Evolutionary conservation across 768 basidiomycete species (phyloP).

Genomic region (Botryobasidium botryosum): DNA sequence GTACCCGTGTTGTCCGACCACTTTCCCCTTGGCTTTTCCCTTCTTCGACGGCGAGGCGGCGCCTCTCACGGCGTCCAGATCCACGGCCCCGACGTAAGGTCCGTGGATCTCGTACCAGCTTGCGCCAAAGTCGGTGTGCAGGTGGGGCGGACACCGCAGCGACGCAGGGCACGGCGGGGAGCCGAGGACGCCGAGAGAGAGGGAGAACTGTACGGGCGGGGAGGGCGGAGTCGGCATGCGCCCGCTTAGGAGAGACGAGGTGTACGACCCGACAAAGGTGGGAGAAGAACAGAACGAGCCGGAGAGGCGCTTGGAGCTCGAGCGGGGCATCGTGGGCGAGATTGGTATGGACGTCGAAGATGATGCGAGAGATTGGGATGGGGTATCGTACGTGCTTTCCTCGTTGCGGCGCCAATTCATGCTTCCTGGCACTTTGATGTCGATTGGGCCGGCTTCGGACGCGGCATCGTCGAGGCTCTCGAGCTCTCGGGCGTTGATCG

Average conservation of each 20-base stretch:
- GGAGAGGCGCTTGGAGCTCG: too few species aligned
- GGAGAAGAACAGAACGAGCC: too few species aligned
- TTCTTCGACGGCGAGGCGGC: slow-evolving; percentile 1
- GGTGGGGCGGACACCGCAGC: slow-evolving; percentile 10
- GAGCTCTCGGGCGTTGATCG: too few species aligned
- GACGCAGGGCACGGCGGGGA: slow-evolving; percentile 14
- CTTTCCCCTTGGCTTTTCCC: too few species aligned
- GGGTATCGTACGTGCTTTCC: too few species aligned
- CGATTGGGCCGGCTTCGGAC: too few species aligned
- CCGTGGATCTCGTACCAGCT: slow-evolving; percentile 14
- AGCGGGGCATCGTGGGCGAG: too few species aligned
- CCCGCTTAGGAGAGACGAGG: slow-evolving; percentile 18
- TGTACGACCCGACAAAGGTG: slow-evolving; percentile 17
- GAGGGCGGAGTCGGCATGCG: slow-evolving; percentile 13
- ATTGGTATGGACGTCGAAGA: too few species aligned
- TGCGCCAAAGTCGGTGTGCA: slow-evolving; percentile 13
- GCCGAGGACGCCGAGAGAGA: slow-evolving; percentile 15
- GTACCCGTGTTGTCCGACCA: slow-evolving; percentile 17
- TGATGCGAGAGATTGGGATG: too few species aligned
- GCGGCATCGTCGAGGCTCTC: too few species aligned
- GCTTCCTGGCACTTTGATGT: too few species aligned
- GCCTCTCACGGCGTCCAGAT: slow-evolving; percentile 11
- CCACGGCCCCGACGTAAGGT: slow-evolving; percentile 20
- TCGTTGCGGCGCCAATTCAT: too few species aligned
- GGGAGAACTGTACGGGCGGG: slow-evolving; percentile 12